A percentile compares a stretch with the other conserved stretches of the same genome.
phyloP scores from a whole-genome alignment of 2,329 filamentous ascomycete species.

The Botrytis cinerea region DNA sequence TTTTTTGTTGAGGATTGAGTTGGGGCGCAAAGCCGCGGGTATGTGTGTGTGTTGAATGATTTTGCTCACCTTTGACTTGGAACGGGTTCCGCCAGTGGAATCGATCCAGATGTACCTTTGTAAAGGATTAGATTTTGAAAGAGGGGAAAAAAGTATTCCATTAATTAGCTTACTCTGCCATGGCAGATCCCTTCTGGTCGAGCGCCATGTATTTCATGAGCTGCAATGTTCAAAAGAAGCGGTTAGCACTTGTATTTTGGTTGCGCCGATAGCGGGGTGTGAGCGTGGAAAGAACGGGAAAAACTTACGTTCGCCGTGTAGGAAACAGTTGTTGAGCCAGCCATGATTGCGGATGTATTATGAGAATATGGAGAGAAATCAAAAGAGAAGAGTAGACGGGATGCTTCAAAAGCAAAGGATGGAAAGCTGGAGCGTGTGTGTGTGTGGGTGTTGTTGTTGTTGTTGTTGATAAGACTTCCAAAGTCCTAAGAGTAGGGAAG shows the following conservation, averaged over 20 bases:
- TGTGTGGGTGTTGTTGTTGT: neutral
- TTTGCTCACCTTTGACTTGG: constrained; percentile 87
- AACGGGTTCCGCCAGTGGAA: constrained; percentile 77
- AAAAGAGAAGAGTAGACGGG: neutral
- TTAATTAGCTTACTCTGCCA: constrained; percentile 88
- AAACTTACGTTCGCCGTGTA: constrained; percentile 46
- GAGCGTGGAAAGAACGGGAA: neutral
- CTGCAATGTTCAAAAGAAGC: constrained; percentile 50
- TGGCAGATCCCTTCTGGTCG: constrained; percentile 83
- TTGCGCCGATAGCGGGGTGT: constrained; percentile 25
- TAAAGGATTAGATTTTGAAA: constrained; percentile 23
- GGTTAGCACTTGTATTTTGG: neutral
- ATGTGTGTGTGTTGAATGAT: neutral
- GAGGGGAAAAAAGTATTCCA: constrained; percentile 43
- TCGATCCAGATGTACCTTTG: constrained; percentile 87
- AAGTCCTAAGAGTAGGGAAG: constrained; percentile 3
- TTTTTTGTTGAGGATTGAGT: neutral
- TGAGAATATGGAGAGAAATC: neutral
- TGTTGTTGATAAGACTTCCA: neutral
- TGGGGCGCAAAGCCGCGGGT: constrained; percentile 10
- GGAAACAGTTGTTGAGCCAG: constrained; percentile 40
- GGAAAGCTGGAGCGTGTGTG: neutral
- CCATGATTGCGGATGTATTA: constrained; percentile 37
- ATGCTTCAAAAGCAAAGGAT: neutral
- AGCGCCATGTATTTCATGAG: constrained; percentile 90